Conservation (phyloP, 768 basidiomycete species). For the Trametes cingulata region DNA sequence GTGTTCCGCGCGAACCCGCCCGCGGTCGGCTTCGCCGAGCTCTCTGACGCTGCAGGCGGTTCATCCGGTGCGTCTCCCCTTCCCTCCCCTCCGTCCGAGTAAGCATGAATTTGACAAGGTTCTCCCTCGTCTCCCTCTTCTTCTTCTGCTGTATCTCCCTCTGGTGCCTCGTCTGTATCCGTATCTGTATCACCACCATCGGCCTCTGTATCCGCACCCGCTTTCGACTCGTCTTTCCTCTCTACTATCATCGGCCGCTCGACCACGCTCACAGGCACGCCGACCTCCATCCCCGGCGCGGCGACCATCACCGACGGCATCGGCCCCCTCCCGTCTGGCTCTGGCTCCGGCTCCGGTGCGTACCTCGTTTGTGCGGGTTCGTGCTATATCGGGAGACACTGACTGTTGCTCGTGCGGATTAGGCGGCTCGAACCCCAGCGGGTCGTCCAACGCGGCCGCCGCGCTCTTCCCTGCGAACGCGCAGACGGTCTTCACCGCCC, state of each 20-base stretch:
- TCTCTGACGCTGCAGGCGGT: constrained; percentile 36
- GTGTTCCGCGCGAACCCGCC: constrained; percentile 50
- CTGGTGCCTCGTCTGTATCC: neutral
- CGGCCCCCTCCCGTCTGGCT: constrained; percentile 21
- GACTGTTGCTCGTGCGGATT: neutral
- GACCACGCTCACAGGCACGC: constrained; percentile 20
- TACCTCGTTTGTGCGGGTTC: neutral
- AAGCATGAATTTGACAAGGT: constrained; percentile 22
- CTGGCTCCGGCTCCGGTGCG: neutral
- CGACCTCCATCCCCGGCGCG: constrained; percentile 15
- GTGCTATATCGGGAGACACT: neutral
- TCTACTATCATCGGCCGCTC: neutral
- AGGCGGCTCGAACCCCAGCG: too few species aligned
- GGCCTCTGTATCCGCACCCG: neutral
- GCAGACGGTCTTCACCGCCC: neutral
- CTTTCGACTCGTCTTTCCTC: neutral
- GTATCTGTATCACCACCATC: neutral
- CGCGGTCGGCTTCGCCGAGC: constrained; percentile 51
- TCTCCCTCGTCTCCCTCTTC: constrained; percentile 2
- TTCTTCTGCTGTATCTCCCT: neutral
- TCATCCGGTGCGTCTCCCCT: constrained; percentile 29
- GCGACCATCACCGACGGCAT: constrained; percentile 23
- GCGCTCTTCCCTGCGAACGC: neutral
- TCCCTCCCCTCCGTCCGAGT: neutral
- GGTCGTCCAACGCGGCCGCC: neutral